These are phyloP conservation scores for Ophiostoma ips DNA, from an alignment of 2,329 filamentous ascomycete genomes.

Conservation along the genomic window DNA sequence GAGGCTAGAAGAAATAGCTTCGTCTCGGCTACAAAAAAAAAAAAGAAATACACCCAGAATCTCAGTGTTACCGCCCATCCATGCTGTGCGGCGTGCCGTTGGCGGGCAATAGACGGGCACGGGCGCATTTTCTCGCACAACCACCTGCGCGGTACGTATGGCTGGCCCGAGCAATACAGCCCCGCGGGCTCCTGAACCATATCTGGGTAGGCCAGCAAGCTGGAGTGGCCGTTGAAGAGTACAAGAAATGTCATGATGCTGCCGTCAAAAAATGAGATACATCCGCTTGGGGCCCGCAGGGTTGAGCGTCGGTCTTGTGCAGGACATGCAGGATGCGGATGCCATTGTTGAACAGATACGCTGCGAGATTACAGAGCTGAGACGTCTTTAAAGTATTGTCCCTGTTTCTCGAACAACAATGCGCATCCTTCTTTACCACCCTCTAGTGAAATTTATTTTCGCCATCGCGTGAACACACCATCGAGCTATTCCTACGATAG, in stretches of 20 bases:
- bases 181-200: constrained; percentile 27
- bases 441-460: too few species aligned
- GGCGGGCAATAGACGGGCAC: constrained; percentile 27
- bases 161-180: constrained; percentile 29
- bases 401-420: too few species aligned
- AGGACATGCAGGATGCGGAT: constrained; percentile 2
- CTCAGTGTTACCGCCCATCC: constrained; percentile 2
- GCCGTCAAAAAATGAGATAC: constrained; percentile 21
- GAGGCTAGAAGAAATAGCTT: too few species aligned
- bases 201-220: constrained; percentile 27
- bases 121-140: constrained; percentile 31
- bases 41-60: too few species aligned
- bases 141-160: constrained; percentile 27
- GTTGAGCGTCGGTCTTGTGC: constrained; percentile 11
- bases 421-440: too few species aligned
- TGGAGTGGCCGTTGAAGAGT: constrained; percentile 29
- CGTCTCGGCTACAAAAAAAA: too few species aligned
- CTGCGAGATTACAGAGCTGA: constrained; percentile 1
- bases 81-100: constrained; percentile 6
- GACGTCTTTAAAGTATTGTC: neutral
- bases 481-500: too few species aligned
- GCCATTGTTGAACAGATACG: constrained; percentile 6
- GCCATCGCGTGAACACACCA: too few species aligned
- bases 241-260: constrained; percentile 24
- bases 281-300: constrained; percentile 19